These are phyloP conservation scores for Dentipellis sp. DNA, from an alignment of 768 basidiomycete genomes.

Conservation along the genomic window DNA sequence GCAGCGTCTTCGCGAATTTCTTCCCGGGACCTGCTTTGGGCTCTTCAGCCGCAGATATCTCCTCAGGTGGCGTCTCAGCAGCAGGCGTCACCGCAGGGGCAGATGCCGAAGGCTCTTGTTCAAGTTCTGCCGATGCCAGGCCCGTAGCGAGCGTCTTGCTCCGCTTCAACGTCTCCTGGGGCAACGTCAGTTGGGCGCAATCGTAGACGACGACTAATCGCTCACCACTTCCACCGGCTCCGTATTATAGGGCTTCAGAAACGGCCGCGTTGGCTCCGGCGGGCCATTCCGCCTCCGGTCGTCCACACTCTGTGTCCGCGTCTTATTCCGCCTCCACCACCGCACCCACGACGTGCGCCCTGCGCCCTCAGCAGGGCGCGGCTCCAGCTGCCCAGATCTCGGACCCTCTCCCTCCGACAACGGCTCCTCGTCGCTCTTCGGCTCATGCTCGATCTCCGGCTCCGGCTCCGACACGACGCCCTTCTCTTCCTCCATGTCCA, in stretches of 20 bases:
- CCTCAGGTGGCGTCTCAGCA: not conserved
- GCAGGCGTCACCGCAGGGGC: not conserved
- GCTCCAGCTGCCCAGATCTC: constrained; percentile 5
- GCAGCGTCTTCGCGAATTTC: constrained; percentile 84
- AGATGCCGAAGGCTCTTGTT: not conserved
- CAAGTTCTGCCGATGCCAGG: too few species aligned
- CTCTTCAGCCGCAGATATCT: not conserved
- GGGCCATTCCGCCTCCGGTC: not conserved
- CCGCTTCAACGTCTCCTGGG: not conserved
- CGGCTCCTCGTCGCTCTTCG: not conserved
- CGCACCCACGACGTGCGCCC: constrained; percentile 59
- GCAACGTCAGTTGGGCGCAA: too few species aligned
- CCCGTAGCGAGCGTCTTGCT: not conserved
- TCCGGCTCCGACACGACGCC: not conserved
- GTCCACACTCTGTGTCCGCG: constrained; percentile 7
- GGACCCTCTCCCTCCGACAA: constrained; percentile 5
- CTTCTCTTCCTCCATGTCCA: constrained; percentile 12
- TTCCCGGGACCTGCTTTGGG: not conserved
- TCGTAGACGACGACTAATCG: not conserved
- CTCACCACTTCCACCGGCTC: not conserved
- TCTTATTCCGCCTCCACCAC: constrained; percentile 61
- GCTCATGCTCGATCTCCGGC: not conserved
- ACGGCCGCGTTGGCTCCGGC: not conserved
- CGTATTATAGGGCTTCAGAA: not conserved
- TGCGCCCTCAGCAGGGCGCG: not conserved